Percentiles rank a stretch among this genome's conserved stretches.
phyloP scores from a whole-genome alignment of 2,329 filamentous ascomycete genomes.

The Colletotrichum simmondsii region DNA sequence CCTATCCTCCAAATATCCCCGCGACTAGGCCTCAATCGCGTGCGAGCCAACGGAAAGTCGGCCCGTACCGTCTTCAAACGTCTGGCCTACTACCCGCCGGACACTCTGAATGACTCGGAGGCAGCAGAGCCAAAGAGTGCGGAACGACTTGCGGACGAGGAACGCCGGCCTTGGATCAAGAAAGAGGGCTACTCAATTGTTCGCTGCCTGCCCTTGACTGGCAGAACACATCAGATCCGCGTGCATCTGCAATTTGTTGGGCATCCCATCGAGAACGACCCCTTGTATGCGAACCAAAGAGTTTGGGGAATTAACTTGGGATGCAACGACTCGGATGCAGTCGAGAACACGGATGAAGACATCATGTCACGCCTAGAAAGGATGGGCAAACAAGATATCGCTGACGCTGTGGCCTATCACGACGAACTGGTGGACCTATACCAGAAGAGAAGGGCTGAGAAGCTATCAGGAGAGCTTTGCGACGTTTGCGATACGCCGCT shows the following conservation, averaged over 20 bases:
- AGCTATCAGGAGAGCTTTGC: constrained; percentile 88
- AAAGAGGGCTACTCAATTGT: constrained; percentile 92
- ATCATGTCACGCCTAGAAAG: constrained; percentile 85
- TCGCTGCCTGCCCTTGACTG: constrained; percentile 91
- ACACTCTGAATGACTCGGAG: constrained; percentile 34
- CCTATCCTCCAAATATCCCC: constrained; percentile 94
- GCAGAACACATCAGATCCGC: constrained; percentile 92
- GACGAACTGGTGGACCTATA: constrained; percentile 94
- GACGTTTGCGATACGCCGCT: constrained; percentile 85
- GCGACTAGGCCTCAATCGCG: constrained; percentile 92
- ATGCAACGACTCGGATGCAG: constrained; percentile 71
- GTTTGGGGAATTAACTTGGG: constrained; percentile 90
- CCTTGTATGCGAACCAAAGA: constrained; percentile 93
- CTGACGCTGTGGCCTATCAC: constrained; percentile 91
- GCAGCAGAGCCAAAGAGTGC: constrained; percentile 39
- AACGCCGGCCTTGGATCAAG: constrained; percentile 54
- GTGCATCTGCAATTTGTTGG: constrained; percentile 96
- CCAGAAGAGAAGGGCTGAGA: constrained; percentile 90
- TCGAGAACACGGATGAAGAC: constrained; percentile 83
- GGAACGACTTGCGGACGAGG: constrained; percentile 36
- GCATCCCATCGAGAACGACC: constrained; percentile 96
- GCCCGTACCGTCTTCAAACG: constrained; percentile 92
- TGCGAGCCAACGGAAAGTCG: constrained; percentile 91
- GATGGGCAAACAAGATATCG: constrained; percentile 95
- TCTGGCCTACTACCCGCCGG: constrained; percentile 86